phyloP scores from a whole-genome alignment of 345 rosid species.

The Melaleuca quinquenervia region DNA sequence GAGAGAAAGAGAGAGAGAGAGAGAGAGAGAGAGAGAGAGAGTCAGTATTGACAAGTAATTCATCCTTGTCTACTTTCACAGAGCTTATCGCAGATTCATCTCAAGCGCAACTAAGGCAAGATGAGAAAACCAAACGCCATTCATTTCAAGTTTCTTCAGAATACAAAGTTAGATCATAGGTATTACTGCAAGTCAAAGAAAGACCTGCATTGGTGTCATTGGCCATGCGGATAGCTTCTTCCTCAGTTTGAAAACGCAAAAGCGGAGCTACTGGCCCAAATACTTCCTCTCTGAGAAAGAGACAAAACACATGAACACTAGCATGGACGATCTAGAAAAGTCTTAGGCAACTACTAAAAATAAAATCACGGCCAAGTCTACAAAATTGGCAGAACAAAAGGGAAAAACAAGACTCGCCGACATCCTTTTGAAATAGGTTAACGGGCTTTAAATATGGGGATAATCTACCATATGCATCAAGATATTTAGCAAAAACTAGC shows the following conservation, averaged over 20 bases:
- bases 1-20: not conserved
- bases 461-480: not conserved
- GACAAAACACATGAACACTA: not conserved
- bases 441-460: not conserved
- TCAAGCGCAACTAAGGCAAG: not conserved
- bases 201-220: conserved; percentile 85
- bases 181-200: not conserved
- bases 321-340: not conserved
- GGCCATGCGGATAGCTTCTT: conserved; percentile 72
- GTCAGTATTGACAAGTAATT: not conserved
- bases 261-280: conserved; percentile 98
- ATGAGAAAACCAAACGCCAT: not conserved
- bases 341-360: not conserved
- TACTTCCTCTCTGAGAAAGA: conserved; percentile 64
- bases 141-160: not conserved
- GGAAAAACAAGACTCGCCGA: not conserved
- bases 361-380: not conserved
- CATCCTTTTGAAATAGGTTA: not conserved
- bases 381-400: not conserved
- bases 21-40: not conserved
- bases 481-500: not conserved
- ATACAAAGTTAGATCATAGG: not conserved
- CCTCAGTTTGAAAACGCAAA: conserved; percentile 73
- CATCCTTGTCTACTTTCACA: not conserved
- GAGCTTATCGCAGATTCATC: not conserved